A percentile compares a stretch with the other conserved stretches of the same genome.
Evolutionary conservation across 345 rosid species (phyloP).

Genomic region (Salix dunnii): DNA sequence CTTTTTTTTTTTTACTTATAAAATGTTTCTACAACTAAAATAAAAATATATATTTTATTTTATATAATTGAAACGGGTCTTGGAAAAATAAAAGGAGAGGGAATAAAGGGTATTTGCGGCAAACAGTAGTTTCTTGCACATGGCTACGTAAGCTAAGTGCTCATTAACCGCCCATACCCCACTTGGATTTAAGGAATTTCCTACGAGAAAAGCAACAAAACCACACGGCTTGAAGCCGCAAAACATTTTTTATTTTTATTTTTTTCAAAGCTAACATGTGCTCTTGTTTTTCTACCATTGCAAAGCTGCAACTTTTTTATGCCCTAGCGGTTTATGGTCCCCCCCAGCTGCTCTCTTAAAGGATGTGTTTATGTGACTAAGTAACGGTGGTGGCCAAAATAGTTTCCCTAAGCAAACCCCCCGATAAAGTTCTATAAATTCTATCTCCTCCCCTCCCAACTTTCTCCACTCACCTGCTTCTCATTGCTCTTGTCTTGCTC

Average conservation of each 20-base stretch:
- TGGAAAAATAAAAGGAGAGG: no score
- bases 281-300: constrained; percentile 17
- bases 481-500: constrained; percentile 14
- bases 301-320: constrained; percentile 11
- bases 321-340: constrained; percentile 29
- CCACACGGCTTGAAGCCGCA: background rate
- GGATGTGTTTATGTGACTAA: constrained; percentile 1
- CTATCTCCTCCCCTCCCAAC: constrained; percentile 19
- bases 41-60: no score
- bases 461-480: constrained; percentile 42
- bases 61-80: no score
- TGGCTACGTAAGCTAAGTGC: background rate
- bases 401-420: background rate
- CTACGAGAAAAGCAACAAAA: constrained; percentile 6
- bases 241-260: background rate
- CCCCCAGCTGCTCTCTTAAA: constrained; percentile 28
- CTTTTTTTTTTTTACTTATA: no score
- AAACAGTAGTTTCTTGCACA: constrained; percentile 6
- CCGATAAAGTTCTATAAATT: constrained; percentile 49
- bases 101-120: constrained; percentile 13
- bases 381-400: constrained; percentile 31
- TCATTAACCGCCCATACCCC: background rate
- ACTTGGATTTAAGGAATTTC: constrained; percentile 10
- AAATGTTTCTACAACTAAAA: no score
- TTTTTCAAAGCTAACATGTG: constrained; percentile 8